These are phyloP conservation scores for Lycium ferocissimum DNA, from an alignment of 257 asterid species.

Conservation along the genomic window DNA sequence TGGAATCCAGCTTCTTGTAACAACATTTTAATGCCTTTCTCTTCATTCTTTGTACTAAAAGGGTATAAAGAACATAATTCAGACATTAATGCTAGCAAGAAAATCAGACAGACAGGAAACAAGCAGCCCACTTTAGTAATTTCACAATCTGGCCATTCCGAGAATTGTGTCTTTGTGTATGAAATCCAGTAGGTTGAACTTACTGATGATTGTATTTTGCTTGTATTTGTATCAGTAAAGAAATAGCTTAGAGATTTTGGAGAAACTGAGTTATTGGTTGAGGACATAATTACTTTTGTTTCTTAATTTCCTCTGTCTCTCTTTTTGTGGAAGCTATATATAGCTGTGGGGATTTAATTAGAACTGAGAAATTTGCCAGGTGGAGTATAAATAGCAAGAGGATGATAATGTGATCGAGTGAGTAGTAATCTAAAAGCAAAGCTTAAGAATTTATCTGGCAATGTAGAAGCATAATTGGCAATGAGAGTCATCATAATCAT, in stretches of 20 bases:
- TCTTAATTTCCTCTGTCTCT: neutral
- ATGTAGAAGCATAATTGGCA: neutral
- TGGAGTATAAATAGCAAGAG: neutral
- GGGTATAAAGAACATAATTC: slow-evolving; percentile 37
- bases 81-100: slow-evolving; percentile 35
- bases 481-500: neutral
- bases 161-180: slow-evolving; percentile 35
- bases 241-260: neutral
- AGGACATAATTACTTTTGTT: neutral
- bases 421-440: neutral
- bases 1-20: slow-evolving; percentile 30
- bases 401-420: neutral
- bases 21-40: slow-evolving; percentile 1
- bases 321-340: neutral
- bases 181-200: slow-evolving; percentile 40
- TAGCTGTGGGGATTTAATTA: neutral
- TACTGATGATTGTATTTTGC: too few species aligned
- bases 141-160: slow-evolving; percentile 36
- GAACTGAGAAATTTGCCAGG: neutral
- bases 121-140: slow-evolving; percentile 15
- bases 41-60: slow-evolving; percentile 15
- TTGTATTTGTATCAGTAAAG: neutral
- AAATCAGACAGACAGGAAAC: slow-evolving; percentile 33
- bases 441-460: neutral
- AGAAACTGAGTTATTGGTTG: slow-evolving; percentile 14